These are phyloP conservation scores for Physaria fendleri DNA, from an alignment of 345 rosid species.

Conservation along the genomic window DNA sequence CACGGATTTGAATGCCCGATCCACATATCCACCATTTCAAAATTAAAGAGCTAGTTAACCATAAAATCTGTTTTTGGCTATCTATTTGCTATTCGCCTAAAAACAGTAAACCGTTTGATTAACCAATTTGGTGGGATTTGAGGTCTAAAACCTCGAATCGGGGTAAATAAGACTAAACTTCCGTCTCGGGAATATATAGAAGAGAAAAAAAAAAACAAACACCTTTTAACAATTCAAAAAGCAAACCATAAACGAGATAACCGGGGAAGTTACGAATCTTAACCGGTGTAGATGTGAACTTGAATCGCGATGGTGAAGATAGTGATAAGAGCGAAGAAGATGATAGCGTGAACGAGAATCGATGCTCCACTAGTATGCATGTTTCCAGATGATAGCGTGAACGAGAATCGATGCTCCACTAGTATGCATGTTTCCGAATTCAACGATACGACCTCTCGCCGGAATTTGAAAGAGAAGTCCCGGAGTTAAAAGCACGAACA, in stretches of 20 bases:
- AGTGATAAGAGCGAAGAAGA: constrained; percentile 77
- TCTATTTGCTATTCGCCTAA: too few species aligned
- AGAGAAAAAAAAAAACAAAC: too few species aligned
- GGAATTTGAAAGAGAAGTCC: constrained; percentile 86
- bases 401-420: constrained; percentile 65
- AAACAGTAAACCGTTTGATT: too few species aligned
- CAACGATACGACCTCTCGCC: constrained; percentile 46
- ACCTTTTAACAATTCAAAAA: too few species aligned
- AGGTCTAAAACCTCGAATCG: too few species aligned
- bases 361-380: constrained; percentile 74
- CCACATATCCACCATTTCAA: too few species aligned
- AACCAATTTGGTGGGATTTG: too few species aligned
- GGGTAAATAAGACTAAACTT: too few species aligned
- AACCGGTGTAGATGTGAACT: constrained; percentile 66
- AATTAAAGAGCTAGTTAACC: too few species aligned
- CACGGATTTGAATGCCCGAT: too few species aligned
- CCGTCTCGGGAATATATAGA: too few species aligned
- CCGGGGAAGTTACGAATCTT: background rate
- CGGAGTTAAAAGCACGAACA: constrained; percentile 73
- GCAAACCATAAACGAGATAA: background rate
- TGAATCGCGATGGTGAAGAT: constrained; percentile 66
- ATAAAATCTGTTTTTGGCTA: too few species aligned
- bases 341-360: constrained; percentile 63
- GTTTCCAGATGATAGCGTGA: constrained; percentile 63
- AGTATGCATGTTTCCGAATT: constrained; percentile 73